phyloP scores from a whole-genome alignment of 805 yeast species.

The Metschnikowia kofuensis region DNA sequence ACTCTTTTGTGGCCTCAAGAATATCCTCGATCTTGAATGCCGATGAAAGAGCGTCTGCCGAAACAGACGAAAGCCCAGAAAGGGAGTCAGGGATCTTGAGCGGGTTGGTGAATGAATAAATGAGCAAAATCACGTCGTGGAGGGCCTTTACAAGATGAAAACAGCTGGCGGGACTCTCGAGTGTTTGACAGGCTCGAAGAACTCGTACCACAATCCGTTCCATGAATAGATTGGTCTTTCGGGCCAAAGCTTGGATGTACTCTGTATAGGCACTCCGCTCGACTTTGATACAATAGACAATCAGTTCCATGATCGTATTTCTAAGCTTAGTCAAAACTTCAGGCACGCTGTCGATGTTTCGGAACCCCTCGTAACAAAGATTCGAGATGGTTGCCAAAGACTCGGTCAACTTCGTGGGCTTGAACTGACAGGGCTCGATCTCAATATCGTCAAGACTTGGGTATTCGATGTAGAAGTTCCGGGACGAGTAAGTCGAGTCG shows the following conservation, averaged over 20 bases:
- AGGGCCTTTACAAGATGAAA: constrained; percentile 12
- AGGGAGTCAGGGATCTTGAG: constrained; percentile 11
- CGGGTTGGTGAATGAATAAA: constrained; percentile 16
- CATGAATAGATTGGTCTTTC: constrained; percentile 10
- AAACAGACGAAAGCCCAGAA: not conserved
- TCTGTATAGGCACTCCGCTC: constrained; percentile 13
- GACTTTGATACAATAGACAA: constrained; percentile 12
- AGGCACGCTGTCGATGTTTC: constrained; percentile 8
- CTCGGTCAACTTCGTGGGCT: constrained; percentile 7
- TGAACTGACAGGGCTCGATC: constrained; percentile 8
- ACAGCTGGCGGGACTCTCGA: constrained; percentile 8
- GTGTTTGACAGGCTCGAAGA: constrained; percentile 7
- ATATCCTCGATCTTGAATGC: constrained; percentile 7
- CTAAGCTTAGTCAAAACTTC: constrained; percentile 11
- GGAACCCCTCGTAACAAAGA: constrained; percentile 12
- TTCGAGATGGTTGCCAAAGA: constrained; percentile 14
- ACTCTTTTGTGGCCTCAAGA: constrained; percentile 6
- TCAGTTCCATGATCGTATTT: constrained; percentile 12
- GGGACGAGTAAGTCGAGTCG: constrained; percentile 7
- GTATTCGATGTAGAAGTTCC: constrained; percentile 7
- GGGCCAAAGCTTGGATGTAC: constrained; percentile 12
- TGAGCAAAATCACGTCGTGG: constrained; percentile 11
- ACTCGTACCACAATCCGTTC: constrained; percentile 12
- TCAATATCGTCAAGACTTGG: constrained; percentile 10
- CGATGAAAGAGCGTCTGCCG: not conserved